phyloP scores from a whole-genome alignment of 352 stramenopile species.

The Phytopythium sindhum region DNA sequence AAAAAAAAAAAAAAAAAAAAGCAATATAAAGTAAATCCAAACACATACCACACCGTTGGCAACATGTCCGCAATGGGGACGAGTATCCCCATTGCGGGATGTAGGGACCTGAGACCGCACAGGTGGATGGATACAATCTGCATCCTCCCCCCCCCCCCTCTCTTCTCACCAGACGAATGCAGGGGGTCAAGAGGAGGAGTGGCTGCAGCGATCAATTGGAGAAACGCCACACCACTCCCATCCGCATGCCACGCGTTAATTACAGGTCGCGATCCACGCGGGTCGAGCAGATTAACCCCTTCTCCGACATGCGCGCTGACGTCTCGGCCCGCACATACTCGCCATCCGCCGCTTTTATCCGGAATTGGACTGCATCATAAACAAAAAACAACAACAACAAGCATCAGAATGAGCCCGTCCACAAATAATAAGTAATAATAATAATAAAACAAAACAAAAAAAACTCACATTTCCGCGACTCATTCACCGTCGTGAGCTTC shows the following conservation, averaged over 20 bases:
- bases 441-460: too few species aligned
- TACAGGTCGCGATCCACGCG: slow-evolving; percentile 67
- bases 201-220: background rate
- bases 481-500: slow-evolving; percentile 34
- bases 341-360: slow-evolving; percentile 79
- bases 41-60: background rate
- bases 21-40: background rate
- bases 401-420: background rate
- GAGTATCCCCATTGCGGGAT: too few species aligned
- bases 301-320: slow-evolving; percentile 63
- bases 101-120: too few species aligned
- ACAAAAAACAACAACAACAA: slow-evolving; percentile 7
- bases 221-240: background rate
- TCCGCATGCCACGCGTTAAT: background rate
- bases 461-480: slow-evolving; percentile 45
- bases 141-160: too few species aligned
- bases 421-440: too few species aligned
- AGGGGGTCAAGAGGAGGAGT: background rate
- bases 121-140: too few species aligned
- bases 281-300: slow-evolving; percentile 75
- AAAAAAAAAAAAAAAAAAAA: background rate
- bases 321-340: slow-evolving; percentile 76
- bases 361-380: slow-evolving; percentile 54
- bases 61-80: too few species aligned
- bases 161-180: too few species aligned